Conservation (phyloP, 768 basidiomycete genomes). For the Stropharia rugosoannulata region DNA sequence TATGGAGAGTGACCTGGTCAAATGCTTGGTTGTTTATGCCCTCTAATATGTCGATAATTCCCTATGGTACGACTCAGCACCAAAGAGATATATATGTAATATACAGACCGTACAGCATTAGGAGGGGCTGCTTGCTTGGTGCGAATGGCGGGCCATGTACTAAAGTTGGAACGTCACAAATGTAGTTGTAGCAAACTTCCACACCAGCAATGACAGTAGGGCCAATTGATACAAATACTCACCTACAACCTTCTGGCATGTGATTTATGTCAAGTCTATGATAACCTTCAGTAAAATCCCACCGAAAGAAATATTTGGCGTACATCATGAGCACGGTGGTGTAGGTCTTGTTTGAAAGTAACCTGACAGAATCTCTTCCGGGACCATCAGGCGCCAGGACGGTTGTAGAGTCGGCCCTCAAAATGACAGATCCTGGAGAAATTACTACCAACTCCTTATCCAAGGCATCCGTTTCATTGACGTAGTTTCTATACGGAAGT, state of each 20-base stretch:
- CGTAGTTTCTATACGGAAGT: slow-evolving; percentile 32
- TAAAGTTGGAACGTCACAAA: slow-evolving; percentile 6
- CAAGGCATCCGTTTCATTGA: slow-evolving; percentile 33
- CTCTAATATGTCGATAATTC: slow-evolving; percentile 51
- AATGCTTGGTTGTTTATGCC: slow-evolving; percentile 56
- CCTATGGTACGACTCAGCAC: slow-evolving; percentile 22
- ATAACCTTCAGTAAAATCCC: neutral
- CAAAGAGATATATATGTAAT: neutral
- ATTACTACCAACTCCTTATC: slow-evolving; percentile 47
- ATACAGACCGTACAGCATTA: slow-evolving; percentile 19
- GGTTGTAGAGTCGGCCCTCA: slow-evolving; percentile 45
- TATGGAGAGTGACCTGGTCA: slow-evolving; percentile 57
- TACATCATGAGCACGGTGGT: slow-evolving; percentile 49
- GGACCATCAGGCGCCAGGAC: slow-evolving; percentile 37
- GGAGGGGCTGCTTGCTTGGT: slow-evolving; percentile 35
- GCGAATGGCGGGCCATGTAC: slow-evolving; percentile 49
- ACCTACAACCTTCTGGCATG: slow-evolving; percentile 60
- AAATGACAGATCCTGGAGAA: slow-evolving; percentile 38
- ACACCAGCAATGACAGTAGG: too few species aligned
- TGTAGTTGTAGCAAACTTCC: too few species aligned
- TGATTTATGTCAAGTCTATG: slow-evolving; percentile 40
- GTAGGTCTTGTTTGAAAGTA: slow-evolving; percentile 48
- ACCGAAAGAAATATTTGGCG: neutral
- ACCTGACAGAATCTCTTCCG: slow-evolving; percentile 54
- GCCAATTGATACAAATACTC: slow-evolving; percentile 5